phyloP scores from a whole-genome alignment of 768 basidiomycete genomes.

The Psilocybe tampanensis region DNA sequence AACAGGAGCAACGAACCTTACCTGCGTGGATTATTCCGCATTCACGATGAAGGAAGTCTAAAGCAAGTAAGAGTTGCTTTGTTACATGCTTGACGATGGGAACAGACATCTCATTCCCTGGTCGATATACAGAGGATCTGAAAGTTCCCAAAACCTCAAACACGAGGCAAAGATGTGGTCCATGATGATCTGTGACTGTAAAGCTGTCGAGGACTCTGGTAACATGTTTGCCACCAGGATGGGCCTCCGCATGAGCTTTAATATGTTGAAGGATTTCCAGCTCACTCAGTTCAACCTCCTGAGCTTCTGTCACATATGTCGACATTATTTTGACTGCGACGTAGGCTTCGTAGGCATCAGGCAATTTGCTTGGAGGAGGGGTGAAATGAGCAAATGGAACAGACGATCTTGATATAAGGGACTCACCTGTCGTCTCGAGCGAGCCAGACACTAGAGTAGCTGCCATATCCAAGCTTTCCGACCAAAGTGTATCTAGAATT shows the following conservation, averaged over 20 bases:
- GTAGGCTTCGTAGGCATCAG: not conserved
- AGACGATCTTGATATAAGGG: not conserved
- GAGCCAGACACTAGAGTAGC: constrained; percentile 51
- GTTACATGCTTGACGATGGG: constrained; percentile 7
- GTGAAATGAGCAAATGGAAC: not conserved
- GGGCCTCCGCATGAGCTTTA: not conserved
- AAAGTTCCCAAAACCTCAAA: constrained; percentile 72
- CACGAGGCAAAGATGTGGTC: constrained; percentile 82
- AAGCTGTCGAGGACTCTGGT: constrained; percentile 80
- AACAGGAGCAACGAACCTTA: not conserved
- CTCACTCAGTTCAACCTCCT: constrained; percentile 14
- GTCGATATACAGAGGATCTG: not conserved
- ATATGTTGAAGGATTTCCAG: constrained; percentile 14
- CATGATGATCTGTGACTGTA: constrained; percentile 72
- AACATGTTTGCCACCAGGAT: constrained; percentile 46
- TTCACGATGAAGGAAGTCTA: constrained; percentile 52
- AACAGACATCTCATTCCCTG: constrained; percentile 9
- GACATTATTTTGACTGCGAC: constrained; percentile 35
- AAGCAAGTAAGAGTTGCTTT: constrained; percentile 47
- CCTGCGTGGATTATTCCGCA: constrained; percentile 32
- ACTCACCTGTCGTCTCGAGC: constrained; percentile 37
- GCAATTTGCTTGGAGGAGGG: no score
- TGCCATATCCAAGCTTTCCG: constrained; percentile 54
- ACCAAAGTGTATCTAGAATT: constrained; percentile 47
- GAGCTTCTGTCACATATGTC: constrained; percentile 36